Conservation (phyloP, 179 eudicot species). For the Gypsophila paniculata region DNA sequence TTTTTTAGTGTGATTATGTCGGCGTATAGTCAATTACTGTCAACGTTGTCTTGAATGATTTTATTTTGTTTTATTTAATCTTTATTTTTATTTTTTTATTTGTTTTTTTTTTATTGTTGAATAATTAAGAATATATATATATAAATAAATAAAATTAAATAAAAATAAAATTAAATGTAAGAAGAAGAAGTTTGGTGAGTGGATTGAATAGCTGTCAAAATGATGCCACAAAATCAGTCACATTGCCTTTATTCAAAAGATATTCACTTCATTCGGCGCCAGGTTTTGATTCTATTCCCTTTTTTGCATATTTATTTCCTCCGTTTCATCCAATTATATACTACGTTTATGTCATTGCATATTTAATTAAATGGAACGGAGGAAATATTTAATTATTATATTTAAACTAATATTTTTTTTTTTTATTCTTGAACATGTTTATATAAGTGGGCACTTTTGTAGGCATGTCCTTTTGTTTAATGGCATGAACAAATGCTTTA, state of each 20-base stretch:
- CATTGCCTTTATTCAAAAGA: background rate
- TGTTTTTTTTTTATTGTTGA: background rate
- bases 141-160: background rate
- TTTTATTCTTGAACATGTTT: background rate
- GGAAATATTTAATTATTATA: too few relatives aligned
- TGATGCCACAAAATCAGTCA: background rate
- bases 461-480: slow-evolving; percentile 21
- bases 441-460: slow-evolving; percentile 10
- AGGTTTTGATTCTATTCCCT: slow-evolving; percentile 20
- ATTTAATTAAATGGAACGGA: too few relatives aligned
- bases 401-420: too few relatives aligned
- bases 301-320: background rate
- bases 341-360: too few relatives aligned
- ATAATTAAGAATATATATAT: too few relatives aligned
- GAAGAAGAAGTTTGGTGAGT: slow-evolving; percentile 24
- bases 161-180: slow-evolving; percentile 8
- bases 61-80: background rate
- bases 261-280: slow-evolving; percentile 30
- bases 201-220: slow-evolving; percentile 31
- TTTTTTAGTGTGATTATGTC: slow-evolving; percentile 46
- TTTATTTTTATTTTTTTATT: slow-evolving; percentile 5
- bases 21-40: slow-evolving; percentile 48
- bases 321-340: too few relatives aligned
- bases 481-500: slow-evolving; percentile 18
- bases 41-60: slow-evolving; percentile 32